Evolutionary conservation across 768 basidiomycete genomes (phyloP), one percentile per base, ranked within the genome.

Genomic region (Mycena belliarum): DNA sequence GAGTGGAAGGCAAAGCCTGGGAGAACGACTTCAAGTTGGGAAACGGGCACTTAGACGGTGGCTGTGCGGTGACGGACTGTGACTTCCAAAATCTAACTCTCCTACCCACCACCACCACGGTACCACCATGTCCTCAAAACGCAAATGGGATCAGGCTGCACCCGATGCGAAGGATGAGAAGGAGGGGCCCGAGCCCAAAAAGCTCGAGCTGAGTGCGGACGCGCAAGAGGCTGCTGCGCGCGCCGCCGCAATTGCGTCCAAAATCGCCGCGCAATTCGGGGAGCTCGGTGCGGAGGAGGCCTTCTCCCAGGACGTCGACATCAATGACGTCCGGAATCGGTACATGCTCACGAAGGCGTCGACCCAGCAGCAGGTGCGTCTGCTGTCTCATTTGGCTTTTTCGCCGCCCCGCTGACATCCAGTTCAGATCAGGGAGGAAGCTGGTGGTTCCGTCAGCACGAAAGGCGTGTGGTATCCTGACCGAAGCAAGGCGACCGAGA

Each of bases 391-490:
- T 23, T 12, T 1, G 1, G 23, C 24, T 16, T 37, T 6, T 23
- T 24, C 18, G 20, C 16, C 43, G 9, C 54, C n/a, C n/a, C 26
- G 48, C 50, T 37, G n/a, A 55, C 24, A 20, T 23, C 4, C 14
- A 8, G 35, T 1, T 9, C 69, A 98, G 96, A 92, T 98, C 63
- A 79, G 93, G 60, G 88, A 91, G 55, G 88, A 97, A 46, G 97
- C 96, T 0, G 95, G 95, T 45, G 94, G 93, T 3, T 90, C 91
- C 1, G 88, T 98, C 33, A 87, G 88, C 53, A 98, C 96, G 24
- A 94, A 95, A 75, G 96, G 96, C 21, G 80, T 88, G 5, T 98
- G 96, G 96, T 94, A 97, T 67, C 96, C 96, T 0, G 96, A 98
- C 77, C 82, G 92, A 60, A 77, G 81, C 48, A 96, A 89, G 72